phyloP scores from a whole-genome alignment of 176 grass and related monocot genomes.

The Pharus latifolius region DNA sequence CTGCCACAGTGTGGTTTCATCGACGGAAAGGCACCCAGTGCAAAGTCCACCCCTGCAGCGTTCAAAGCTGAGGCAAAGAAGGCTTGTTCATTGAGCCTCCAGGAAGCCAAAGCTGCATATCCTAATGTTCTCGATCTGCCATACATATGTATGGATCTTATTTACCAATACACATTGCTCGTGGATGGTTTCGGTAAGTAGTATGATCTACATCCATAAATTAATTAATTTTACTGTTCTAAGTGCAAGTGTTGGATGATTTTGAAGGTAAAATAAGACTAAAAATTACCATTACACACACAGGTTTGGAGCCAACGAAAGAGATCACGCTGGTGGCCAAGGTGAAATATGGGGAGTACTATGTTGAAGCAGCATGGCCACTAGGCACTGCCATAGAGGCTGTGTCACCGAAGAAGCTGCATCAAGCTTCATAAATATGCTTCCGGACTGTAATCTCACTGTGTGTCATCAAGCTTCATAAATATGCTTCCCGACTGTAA shows the following conservation, averaged over 20 bases:
- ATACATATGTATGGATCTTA: constrained; percentile 34
- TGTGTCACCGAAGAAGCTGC: constrained; percentile 2
- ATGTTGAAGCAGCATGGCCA: constrained; percentile 13
- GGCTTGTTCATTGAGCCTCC: neutral
- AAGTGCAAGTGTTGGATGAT: neutral
- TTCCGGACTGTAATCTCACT: too few relatives aligned
- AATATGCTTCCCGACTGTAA: too few relatives aligned
- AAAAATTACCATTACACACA: neutral
- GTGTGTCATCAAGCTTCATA: too few relatives aligned
- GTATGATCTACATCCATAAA: too few relatives aligned
- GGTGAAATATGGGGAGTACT: constrained; percentile 19
- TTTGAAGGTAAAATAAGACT: neutral
- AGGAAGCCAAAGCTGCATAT: neutral
- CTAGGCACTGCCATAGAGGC: constrained; percentile 35
- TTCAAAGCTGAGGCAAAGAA: neutral
- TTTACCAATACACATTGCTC: constrained; percentile 27
- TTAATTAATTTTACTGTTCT: too few relatives aligned
- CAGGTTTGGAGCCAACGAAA: constrained; percentile 25
- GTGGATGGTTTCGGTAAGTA: constrained; percentile 22
- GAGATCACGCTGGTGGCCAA: constrained; percentile 16
- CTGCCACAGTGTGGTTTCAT: neutral
- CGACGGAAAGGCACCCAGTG: neutral
- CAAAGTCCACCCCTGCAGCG: neutral
- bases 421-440: neutral
- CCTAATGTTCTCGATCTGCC: constrained; percentile 9